Base-by-base conservation (phyloP, 441 rosid genomes). In the Dalechampia spathulata region DNA sequence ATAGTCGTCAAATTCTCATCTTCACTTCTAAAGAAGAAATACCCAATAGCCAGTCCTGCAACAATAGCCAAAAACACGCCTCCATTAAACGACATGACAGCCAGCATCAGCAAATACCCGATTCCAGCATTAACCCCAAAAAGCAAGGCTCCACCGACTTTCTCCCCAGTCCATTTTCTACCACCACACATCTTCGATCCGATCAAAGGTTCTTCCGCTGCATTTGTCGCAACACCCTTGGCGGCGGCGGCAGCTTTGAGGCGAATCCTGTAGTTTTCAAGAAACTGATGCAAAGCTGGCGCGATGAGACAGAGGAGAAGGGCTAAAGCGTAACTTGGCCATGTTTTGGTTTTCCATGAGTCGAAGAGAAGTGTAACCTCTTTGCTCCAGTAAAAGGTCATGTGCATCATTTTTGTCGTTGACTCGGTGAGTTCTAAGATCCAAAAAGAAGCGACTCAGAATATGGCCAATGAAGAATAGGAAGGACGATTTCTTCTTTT, bases 381-480 rank as follows among this genome's bases (percentile, higher is more conserved):
- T 46, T 52, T 61, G 72, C 86, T 62, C 91, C 91, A 84, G 75
- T 84, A 84, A 57, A 84, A 84, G 42, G 87, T 84, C 91, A 78
- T 84, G 74, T 82, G 87, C 86, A 82, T 84, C 87, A 79, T 84
- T 40, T 55, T 69, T 39, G 17, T 39, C 5, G 7, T 23, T 13
- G 32, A 19, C 47, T 61, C 40, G 1, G 40, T 27, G 49, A 38
- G 41, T 26, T 45, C 4, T n/a, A 6, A 34, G 4, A 17, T 34
- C 17, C 8, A 32, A 0, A 39, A 8, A 30, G 34, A 8, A 30
- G 34, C 34, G 34, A 30, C 5, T 30, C 8, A 30, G 8, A 30
- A 8, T 3, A 30, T 8, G 34, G 34, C 8, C 34, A 30, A 30
- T 30, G 34, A 30, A 3, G 34, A 30, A n/a, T n/a, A n/a, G n/a